These are phyloP conservation scores for Brachypodium distachyon DNA, from an alignment of 202 grass and related monocot species.

Conservation along the genomic window DNA sequence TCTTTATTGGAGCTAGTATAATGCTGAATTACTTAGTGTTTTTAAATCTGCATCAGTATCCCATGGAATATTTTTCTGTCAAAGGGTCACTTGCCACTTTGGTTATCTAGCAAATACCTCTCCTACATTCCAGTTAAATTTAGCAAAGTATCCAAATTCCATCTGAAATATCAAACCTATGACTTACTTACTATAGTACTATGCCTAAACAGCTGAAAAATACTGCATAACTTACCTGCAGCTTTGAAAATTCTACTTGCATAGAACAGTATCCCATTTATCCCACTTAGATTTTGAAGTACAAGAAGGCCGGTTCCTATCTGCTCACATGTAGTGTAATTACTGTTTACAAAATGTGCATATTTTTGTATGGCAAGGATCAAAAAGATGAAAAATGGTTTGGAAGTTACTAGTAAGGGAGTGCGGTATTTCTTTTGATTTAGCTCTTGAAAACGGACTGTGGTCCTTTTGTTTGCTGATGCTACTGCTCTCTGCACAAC, in stretches of 20 bases:
- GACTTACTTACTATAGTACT: no score
- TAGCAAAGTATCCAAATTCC: background rate
- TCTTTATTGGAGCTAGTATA: background rate
- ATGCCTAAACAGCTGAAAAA: background rate
- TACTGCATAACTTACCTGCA: conserved; percentile 51
- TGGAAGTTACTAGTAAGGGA: conserved; percentile 46
- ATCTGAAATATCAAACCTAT: background rate
- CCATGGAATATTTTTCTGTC: background rate
- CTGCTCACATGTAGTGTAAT: background rate
- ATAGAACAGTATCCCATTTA: conserved; percentile 90
- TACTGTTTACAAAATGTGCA: background rate
- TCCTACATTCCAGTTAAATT: background rate
- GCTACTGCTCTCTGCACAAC: conserved; percentile 65
- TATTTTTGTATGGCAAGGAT: background rate
- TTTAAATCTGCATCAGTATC: background rate
- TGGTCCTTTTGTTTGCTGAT: conserved; percentile 78
- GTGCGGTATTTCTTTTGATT: conserved; percentile 61
- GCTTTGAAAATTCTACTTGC: conserved; percentile 94
- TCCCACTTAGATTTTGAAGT: conserved; percentile 68
- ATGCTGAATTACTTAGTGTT: background rate
- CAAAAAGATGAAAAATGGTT: background rate
- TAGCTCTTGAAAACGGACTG: conserved; percentile 67
- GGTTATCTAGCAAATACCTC: background rate
- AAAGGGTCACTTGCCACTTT: background rate
- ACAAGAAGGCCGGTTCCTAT: conserved; percentile 7